A percentile compares a stretch with the other conserved stretches of the same genome.
Evolutionary conservation across 225 moss, liverwort and hornwort genomes (phyloP).

Genomic region (Rhytidiadelphus loreus): DNA sequence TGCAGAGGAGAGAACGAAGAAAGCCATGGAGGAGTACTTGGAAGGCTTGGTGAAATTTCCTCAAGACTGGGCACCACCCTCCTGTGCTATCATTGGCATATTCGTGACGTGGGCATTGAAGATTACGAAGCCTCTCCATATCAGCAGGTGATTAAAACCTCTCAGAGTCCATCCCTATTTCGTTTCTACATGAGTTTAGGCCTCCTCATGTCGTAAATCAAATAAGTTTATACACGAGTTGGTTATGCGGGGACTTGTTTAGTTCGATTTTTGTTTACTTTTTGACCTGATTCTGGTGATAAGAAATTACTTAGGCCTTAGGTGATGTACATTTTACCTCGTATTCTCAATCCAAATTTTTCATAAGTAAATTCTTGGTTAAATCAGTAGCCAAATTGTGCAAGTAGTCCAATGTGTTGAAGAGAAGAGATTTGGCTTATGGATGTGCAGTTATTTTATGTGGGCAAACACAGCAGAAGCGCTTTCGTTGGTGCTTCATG

Average conservation of each 20-base stretch:
- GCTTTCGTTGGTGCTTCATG: background rate
- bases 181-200: background rate
- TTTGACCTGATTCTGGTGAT: background rate
- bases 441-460: background rate
- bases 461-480: background rate
- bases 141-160: background rate
- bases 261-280: background rate
- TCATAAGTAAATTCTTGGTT: background rate
- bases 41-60: background rate
- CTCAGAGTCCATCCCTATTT: background rate
- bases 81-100: background rate
- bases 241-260: background rate
- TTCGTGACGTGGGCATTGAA: constrained; percentile 1
- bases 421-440: background rate
- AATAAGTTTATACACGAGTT: background rate
- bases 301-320: background rate
- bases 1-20: background rate
- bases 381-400: background rate
- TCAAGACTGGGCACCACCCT: constrained; percentile 7
- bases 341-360: background rate
- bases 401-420: background rate
- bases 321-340: no score
- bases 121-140: background rate
- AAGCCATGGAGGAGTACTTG: background rate
- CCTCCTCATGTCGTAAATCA: background rate